Conservation (phyloP, 345 rosid genomes). For the Linum tenue region DNA sequence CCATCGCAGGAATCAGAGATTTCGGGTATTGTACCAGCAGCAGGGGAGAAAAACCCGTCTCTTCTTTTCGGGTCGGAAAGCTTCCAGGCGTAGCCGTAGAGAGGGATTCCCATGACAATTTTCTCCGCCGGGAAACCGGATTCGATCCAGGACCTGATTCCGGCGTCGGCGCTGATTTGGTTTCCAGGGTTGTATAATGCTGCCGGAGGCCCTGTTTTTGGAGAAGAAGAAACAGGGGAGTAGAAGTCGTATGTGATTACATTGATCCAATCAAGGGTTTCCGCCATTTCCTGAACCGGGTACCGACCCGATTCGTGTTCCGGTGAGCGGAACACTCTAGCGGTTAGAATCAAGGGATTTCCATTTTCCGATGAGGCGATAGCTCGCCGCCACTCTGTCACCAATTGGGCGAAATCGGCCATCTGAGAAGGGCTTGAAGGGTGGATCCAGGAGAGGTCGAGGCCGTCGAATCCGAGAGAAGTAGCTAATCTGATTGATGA, state of each 20-base stretch:
- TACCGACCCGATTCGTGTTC: not conserved
- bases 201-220: conserved; percentile 14
- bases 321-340: not conserved
- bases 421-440: not conserved
- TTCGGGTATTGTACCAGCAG: not conserved
- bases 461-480: not conserved
- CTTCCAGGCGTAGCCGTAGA: not conserved
- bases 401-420: not conserved
- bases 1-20: not conserved
- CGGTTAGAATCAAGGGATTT: not conserved
- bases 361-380: not conserved
- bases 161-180: not conserved
- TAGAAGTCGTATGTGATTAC: conserved; percentile 17
- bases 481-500: not conserved
- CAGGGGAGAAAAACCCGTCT: not conserved
- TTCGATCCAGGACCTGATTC: not conserved
- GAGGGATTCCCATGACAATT: not conserved
- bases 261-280: conserved; percentile 20
- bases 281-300: not conserved
- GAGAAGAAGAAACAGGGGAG: conserved; percentile 15
- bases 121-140: not conserved
- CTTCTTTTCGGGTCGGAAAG: not conserved
- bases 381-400: not conserved
- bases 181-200: conserved; percentile 19
- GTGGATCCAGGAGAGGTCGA: not conserved